Base-by-base conservation (phyloP, 2,329 filamentous ascomycete genomes). In the Fusarium sp. region DNA sequence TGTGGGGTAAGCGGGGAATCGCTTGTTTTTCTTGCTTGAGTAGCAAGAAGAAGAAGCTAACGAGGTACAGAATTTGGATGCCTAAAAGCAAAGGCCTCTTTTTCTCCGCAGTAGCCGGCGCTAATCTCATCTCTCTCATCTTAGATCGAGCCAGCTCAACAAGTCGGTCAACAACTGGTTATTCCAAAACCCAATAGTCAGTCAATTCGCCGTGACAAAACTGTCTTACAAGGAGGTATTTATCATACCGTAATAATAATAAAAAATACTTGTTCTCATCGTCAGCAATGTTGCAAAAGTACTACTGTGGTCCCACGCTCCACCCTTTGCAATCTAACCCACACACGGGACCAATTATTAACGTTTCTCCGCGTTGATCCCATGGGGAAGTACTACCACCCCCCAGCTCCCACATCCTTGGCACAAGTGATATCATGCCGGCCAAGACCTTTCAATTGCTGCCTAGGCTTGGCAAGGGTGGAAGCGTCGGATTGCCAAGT, bases 361-460 rank as follows among this genome's bases (percentile, higher is more conserved):
- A 14, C 5, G 3, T 3, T 52, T 66, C 61, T 65, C 62, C 60
- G 36, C 53, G 54, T 45, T 42, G 42, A 59, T 65, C 53, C 60
- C 62, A 65, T 38, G 62, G 62, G 62, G 62, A 65, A 65, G 38
- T 22, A 49, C 15, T 11, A n/a, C 18, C 17, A 20, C 7, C n/a
- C 36, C 44, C 39, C 38, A 49, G 28, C 22, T 20, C 51, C 46
- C 43, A 63, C 31, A 50, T 7, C 17, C 62, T 65, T 66, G 53
- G 62, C 62, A 26, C 17, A 17, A 44, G 59, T 56, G 40, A 42
- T 51, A 42, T 58, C 52, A 64, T 64, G 61, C 46, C n/a, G 45
- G 62, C 62, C 62, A 65, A 65, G 62, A 24, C 46, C 46, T 11
- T 66, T 65, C 65, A 66, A 45, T 52, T 65, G 62, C 62, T 65